phyloP scores from a whole-genome alignment of 805 yeast genomes.

The Kodamaea sagamina region DNA sequence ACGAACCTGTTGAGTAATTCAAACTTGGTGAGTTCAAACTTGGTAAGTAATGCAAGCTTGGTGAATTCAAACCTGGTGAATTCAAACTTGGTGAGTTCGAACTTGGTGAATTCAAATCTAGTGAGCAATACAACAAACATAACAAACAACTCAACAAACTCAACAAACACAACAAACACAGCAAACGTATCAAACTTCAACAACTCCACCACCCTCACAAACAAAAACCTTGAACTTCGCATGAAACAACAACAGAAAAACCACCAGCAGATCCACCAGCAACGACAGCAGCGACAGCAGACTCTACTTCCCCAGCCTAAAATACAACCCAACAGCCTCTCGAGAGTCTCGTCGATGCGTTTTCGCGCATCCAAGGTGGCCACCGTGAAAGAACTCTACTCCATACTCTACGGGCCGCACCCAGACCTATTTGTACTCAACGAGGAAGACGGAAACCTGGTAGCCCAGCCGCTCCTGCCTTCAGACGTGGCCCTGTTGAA shows the following conservation, averaged over 20 bases:
- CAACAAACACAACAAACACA: slow-evolving; percentile 1
- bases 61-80: too few species aligned
- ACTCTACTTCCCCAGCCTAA: not conserved
- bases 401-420: not conserved
- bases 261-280: slow-evolving; percentile 13
- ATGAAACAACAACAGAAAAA: slow-evolving; percentile 13
- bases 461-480: slow-evolving; percentile 1
- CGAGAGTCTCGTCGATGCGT: not conserved
- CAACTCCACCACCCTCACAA: too few species aligned
- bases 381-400: slow-evolving; percentile 2
- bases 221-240: slow-evolving; percentile 6
- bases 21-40: too few species aligned
- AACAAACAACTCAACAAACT: too few species aligned
- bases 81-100: too few species aligned
- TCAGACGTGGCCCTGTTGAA: slow-evolving; percentile 10
- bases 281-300: slow-evolving; percentile 6
- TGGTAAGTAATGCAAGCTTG: not conserved
- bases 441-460: not conserved
- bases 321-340: not conserved
- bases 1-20: too few species aligned
- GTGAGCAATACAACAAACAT: too few species aligned
- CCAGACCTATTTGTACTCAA: slow-evolving; percentile 2
- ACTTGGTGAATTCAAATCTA: too few species aligned
- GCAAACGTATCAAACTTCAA: too few species aligned
- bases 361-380: not conserved